These are phyloP conservation scores for Primulina huaijiensis DNA, from an alignment of 257 asterid genomes.

Conservation along the genomic window DNA sequence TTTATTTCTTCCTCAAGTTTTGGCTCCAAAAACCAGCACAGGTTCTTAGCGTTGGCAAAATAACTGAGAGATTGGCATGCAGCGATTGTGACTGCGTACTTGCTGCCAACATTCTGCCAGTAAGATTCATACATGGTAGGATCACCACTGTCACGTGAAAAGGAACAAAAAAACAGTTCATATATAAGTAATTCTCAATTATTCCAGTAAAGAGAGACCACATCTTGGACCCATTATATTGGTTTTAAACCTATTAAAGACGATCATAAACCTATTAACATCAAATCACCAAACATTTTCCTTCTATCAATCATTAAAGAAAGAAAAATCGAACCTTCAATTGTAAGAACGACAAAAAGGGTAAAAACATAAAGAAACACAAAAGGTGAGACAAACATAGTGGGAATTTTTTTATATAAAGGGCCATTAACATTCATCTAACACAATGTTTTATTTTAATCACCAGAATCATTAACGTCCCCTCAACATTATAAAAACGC, in stretches of 20 bases:
- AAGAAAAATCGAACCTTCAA: not conserved
- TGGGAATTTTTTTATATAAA: not conserved
- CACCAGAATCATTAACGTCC: too few relatives aligned
- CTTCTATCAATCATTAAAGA: too few relatives aligned
- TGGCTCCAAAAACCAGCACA: conserved; percentile 83
- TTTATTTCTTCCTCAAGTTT: conserved; percentile 62
- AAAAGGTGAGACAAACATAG: not conserved
- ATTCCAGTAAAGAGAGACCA: not conserved
- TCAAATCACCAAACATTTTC: too few relatives aligned
- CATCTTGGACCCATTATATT: not conserved
- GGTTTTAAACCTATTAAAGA: not conserved
- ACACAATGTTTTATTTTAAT: too few relatives aligned
- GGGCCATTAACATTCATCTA: too few relatives aligned
- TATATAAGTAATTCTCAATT: not conserved
- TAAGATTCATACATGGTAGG: conserved; percentile 46
- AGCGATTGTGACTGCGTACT: conserved; percentile 29
- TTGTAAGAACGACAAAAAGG: not conserved
- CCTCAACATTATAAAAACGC: too few relatives aligned
- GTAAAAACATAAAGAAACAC: not conserved
- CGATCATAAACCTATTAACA: too few relatives aligned
- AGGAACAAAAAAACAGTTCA: not conserved
- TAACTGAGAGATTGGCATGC: conserved; percentile 66
- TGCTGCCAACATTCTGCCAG: conserved; percentile 36
- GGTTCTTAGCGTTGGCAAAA: conserved; percentile 39
- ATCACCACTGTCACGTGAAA: conserved; percentile 37